Percentiles rank a stretch among this genome's conserved stretches.
Evolutionary conservation across 2,329 filamentous ascomycete genomes (phyloP).

Genomic region (Achaetomium macrosporum): DNA sequence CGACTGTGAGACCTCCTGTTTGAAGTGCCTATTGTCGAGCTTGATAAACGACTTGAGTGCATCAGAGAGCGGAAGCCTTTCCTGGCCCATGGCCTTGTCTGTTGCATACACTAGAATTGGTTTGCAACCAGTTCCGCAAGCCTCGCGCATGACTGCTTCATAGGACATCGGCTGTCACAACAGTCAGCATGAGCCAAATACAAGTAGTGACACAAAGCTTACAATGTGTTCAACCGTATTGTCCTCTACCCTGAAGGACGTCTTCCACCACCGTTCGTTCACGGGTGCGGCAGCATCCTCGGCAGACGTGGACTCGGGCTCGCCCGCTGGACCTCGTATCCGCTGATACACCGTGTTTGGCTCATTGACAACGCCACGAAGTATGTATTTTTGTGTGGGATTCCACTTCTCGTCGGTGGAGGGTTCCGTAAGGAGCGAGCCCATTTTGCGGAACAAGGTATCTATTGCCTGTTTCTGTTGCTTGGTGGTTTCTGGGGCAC

Average conservation of each 20-base stretch:
- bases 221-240: slow-evolving; percentile 18
- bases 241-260: slow-evolving; percentile 13
- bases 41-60: slow-evolving; percentile 31
- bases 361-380: slow-evolving; percentile 29
- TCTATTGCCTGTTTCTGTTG: slow-evolving; percentile 7
- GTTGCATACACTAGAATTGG: slow-evolving; percentile 30
- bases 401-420: slow-evolving; percentile 21
- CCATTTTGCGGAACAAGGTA: slow-evolving; percentile 1
- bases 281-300: slow-evolving; percentile 10
- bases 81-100: slow-evolving; percentile 26
- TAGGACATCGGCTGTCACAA: slow-evolving; percentile 11
- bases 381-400: slow-evolving; percentile 27
- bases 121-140: slow-evolving; percentile 14
- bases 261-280: slow-evolving; percentile 30
- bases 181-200: not conserved
- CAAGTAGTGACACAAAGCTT: not conserved
- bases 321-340: slow-evolving; percentile 21
- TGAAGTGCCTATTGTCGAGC: slow-evolving; percentile 32
- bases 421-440: slow-evolving; percentile 21
- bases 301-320: slow-evolving; percentile 3
- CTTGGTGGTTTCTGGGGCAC: slow-evolving; percentile 3
- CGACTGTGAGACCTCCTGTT: slow-evolving; percentile 28
- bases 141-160: slow-evolving; percentile 20
- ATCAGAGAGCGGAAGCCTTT: slow-evolving; percentile 22
- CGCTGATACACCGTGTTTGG: slow-evolving; percentile 28